Evolutionary conservation across 495 filamentous ascomycete species (phyloP).

Genomic region (Neurospora sp.): DNA sequence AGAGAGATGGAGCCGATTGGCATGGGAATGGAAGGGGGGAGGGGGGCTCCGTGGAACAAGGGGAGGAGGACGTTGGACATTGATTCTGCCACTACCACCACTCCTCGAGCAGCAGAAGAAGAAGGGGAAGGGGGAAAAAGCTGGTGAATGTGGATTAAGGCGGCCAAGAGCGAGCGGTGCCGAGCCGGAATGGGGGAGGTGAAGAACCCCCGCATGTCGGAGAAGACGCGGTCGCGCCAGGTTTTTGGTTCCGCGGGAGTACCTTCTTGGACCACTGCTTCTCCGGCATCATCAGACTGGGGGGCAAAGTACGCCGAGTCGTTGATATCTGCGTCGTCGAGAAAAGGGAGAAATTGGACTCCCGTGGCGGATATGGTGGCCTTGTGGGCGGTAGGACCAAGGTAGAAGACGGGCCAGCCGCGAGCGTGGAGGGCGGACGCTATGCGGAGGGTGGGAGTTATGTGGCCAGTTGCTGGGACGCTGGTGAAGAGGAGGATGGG

Average conservation of each 20-base stretch:
- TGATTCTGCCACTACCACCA: conserved; percentile 22
- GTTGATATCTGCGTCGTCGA: conserved; percentile 18
- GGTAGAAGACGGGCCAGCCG: conserved; percentile 22
- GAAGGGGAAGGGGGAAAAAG: conserved; percentile 4
- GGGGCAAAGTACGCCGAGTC: conserved; percentile 11
- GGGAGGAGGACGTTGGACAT: conserved; percentile 19
- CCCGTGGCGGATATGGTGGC: conserved; percentile 17
- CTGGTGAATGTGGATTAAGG: conserved; percentile 12
- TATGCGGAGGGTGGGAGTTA: neutral
- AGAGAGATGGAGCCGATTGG: conserved; percentile 10
- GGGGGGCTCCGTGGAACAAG: conserved; percentile 13
- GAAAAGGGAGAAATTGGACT: conserved; percentile 21
- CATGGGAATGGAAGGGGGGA: conserved; percentile 7
- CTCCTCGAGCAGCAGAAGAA: conserved; percentile 5
- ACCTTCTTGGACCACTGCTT: neutral
- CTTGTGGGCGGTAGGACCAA: conserved; percentile 19
- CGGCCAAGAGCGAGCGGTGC: conserved; percentile 15
- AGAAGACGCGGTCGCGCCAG: neutral
- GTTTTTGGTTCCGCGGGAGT: neutral
- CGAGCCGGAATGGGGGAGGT: neutral
- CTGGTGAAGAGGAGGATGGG: conserved; percentile 14
- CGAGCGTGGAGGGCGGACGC: conserved; percentile 1
- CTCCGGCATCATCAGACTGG: neutral
- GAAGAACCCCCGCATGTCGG: neutral
- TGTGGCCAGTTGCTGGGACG: conserved; percentile 6